Evolutionary conservation across 2,329 filamentous ascomycete species (phyloP).

Genomic region (Dothiorella sarmentorum): DNA sequence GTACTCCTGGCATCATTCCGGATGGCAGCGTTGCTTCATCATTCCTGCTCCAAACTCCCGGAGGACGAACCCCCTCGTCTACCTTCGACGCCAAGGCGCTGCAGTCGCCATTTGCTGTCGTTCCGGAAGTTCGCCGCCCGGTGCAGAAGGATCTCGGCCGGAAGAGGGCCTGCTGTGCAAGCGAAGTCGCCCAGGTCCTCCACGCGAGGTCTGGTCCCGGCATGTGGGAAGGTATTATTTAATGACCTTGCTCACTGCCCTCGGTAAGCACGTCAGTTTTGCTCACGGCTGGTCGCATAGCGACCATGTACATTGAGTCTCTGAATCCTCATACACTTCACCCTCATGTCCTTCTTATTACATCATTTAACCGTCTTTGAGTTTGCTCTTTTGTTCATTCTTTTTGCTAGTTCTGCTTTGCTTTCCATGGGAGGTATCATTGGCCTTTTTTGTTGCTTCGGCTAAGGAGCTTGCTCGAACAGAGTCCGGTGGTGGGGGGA

Average conservation of each 20-base stretch:
- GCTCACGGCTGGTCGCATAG: background rate
- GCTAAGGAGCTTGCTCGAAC: background rate
- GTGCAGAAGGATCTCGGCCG: slow-evolving; percentile 49
- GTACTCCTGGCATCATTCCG: slow-evolving; percentile 31
- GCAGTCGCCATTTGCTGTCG: slow-evolving; percentile 39
- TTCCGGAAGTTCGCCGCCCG: slow-evolving; percentile 41
- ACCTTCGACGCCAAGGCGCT: slow-evolving; percentile 34
- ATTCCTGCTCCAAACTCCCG: slow-evolving; percentile 26
- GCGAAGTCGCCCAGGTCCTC: slow-evolving; percentile 53
- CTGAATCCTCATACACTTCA: slow-evolving; percentile 14
- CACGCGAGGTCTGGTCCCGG: slow-evolving; percentile 56
- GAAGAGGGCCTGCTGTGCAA: slow-evolving; percentile 66
- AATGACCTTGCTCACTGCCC: background rate
- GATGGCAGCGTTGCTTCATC: slow-evolving; percentile 36
- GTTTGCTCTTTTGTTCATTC: background rate
- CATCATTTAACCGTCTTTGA: slow-evolving; percentile 4
- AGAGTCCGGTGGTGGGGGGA: slow-evolving; percentile 9
- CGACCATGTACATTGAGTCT: slow-evolving; percentile 13
- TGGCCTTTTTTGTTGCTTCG: slow-evolving; percentile 6
- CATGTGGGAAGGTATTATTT: slow-evolving; percentile 65
- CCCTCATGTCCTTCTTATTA: slow-evolving; percentile 6
- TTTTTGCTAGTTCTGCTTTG: slow-evolving; percentile 3
- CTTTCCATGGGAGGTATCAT: slow-evolving; percentile 9
- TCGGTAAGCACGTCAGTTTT: background rate
- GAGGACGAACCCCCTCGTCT: slow-evolving; percentile 23